Evolutionary conservation across 73 alveolate genomes (phyloP).

Genomic region (Paramecium sexaurelia): DNA sequence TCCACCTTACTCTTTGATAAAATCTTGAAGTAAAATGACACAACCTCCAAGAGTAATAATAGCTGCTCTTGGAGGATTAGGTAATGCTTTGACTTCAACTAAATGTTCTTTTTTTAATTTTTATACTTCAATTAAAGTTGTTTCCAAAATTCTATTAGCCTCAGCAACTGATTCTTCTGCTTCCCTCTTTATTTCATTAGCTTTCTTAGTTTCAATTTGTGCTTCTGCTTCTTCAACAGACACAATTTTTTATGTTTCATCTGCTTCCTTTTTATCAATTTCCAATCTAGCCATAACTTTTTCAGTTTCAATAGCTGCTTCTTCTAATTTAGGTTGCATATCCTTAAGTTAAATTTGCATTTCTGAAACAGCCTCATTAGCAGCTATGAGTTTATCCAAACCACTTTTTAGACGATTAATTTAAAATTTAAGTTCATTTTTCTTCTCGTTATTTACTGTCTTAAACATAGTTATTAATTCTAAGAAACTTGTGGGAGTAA

Average conservation of each 20-base stretch:
- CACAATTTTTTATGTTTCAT: constrained; percentile 80
- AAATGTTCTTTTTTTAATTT: constrained; percentile 91
- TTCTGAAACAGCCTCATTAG: constrained; percentile 92
- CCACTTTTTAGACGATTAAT: constrained; percentile 93
- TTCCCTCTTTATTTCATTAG: constrained; percentile 93
- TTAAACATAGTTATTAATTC: constrained; percentile 95
- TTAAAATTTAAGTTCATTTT: constrained; percentile 82
- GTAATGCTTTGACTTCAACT: constrained; percentile 82
- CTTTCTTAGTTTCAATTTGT: constrained; percentile 88
- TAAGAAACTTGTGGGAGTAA: constrained; percentile 95
- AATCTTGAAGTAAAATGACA: constrained; percentile 83
- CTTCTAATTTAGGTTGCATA: constrained; percentile 95
- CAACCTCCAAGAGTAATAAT: constrained; percentile 88
- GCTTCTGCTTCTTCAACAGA: constrained; percentile 97
- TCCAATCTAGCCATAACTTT: constrained; percentile 89
- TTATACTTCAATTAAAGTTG: constrained; percentile 91
- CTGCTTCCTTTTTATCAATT: constrained; percentile 92
- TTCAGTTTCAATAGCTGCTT: constrained; percentile 94
- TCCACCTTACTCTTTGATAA: constrained; percentile 85
- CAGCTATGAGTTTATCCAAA: constrained; percentile 91
- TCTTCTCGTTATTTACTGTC: constrained; percentile 79
- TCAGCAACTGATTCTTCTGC: constrained; percentile 91
- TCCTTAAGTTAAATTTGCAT: constrained; percentile 88
- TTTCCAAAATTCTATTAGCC: constrained; percentile 90
- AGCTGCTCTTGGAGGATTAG: constrained; percentile 91